Evolutionary conservation across 768 basidiomycete species (phyloP).

Genomic region (Steccherinum ochraceum): DNA sequence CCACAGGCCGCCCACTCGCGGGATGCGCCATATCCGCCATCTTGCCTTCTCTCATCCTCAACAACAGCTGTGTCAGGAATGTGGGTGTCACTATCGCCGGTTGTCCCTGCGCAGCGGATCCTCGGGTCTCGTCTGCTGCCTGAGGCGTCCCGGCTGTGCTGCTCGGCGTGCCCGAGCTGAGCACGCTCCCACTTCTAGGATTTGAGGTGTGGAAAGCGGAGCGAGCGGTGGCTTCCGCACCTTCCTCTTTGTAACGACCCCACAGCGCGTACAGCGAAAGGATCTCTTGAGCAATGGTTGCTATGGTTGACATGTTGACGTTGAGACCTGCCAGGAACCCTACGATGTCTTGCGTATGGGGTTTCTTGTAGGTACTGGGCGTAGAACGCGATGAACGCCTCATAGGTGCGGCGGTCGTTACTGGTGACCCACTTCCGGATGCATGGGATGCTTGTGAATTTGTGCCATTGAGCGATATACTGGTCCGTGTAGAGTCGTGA

Average conservation of each 20-base stretch:
- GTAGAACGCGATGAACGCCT: conserved; percentile 48
- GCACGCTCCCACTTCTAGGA: conserved; percentile 19
- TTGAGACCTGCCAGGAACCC: conserved; percentile 82
- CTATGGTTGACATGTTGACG: conserved; percentile 74
- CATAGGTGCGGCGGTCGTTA: conserved; percentile 29
- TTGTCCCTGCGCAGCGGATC: conserved; percentile 8
- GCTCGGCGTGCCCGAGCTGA: conserved; percentile 19
- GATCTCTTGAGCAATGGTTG: conserved; percentile 87
- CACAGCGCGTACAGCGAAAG: conserved; percentile 85
- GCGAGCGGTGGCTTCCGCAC: conserved; percentile 10
- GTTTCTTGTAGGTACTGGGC: conserved; percentile 32
- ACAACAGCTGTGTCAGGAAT: conserved; percentile 49
- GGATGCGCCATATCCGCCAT: conserved; percentile 50
- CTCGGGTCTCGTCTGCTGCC: conserved; percentile 10
- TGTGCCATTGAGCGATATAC: conserved; percentile 15
- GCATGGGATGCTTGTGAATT: conserved; percentile 8
- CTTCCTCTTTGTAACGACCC: conserved; percentile 75
- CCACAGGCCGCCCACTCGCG: conserved; percentile 41
- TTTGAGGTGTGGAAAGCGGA: conserved; percentile 15
- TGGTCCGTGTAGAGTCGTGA: conserved; percentile 48
- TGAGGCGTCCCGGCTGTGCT: conserved; percentile 24
- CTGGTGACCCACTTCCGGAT: not conserved
- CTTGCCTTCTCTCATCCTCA: conserved; percentile 62
- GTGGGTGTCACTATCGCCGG: conserved; percentile 44
- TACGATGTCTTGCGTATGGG: conserved; percentile 55